These are phyloP conservation scores for Spizellomyces sp. DNA, from an alignment of 192 early-diverging fungal species.

Conservation along the genomic window DNA sequence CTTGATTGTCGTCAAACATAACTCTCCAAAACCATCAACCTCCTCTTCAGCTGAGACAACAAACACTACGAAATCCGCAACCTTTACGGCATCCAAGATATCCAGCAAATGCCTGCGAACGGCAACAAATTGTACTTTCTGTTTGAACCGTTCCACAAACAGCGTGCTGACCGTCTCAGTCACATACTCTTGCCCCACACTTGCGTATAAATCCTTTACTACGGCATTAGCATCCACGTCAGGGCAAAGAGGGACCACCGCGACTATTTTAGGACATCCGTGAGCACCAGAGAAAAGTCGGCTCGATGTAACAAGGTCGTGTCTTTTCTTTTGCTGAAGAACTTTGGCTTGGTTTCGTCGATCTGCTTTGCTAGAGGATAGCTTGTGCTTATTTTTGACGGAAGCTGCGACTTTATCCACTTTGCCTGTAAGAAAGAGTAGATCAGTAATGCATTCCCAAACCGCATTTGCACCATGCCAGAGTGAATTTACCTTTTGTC, in stretches of 20 bases:
- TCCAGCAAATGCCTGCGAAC: slow-evolving; percentile 77
- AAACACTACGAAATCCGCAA: slow-evolving; percentile 89
- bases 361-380: slow-evolving; percentile 61
- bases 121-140: slow-evolving; percentile 84
- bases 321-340: slow-evolving; percentile 81
- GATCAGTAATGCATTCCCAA: not conserved
- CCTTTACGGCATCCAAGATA: slow-evolving; percentile 86
- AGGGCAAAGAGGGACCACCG: slow-evolving; percentile 85
- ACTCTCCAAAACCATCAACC: slow-evolving; percentile 92
- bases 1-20: slow-evolving; percentile 79
- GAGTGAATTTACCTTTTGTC: slow-evolving; percentile 63
- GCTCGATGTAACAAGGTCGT: slow-evolving; percentile 65
- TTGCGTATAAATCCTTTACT: slow-evolving; percentile 48
- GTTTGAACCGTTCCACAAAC: slow-evolving; percentile 78
- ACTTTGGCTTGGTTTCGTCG: slow-evolving; percentile 80
- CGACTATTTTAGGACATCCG: slow-evolving; percentile 88
- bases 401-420: slow-evolving; percentile 33
- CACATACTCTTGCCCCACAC: slow-evolving; percentile 27
- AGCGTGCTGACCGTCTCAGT: slow-evolving; percentile 7
- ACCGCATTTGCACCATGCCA: not conserved
- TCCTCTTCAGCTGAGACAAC: slow-evolving; percentile 86
- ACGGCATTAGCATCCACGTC: slow-evolving; percentile 62
- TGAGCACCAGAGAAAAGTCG: slow-evolving; percentile 83
- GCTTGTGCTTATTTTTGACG: slow-evolving; percentile 25
- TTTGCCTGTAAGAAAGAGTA: not conserved